Percentiles rank a stretch among this genome's conserved stretches.
phyloP scores from a whole-genome alignment of 2,329 filamentous ascomycete genomes.

The Scytalidium lignicola region DNA sequence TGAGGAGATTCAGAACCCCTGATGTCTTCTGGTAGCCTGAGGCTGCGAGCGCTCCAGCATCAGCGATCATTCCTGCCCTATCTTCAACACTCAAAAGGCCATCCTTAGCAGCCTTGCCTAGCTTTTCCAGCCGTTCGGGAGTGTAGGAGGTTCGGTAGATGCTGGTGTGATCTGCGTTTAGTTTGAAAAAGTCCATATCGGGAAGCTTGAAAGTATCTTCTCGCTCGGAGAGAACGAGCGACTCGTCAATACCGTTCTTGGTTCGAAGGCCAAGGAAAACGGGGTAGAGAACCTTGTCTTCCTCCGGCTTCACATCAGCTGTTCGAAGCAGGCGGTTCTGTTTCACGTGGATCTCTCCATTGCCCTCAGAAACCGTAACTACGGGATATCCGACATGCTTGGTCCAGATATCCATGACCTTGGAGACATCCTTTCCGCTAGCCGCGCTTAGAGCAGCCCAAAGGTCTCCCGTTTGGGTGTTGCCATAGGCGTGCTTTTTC shows the following conservation, averaged over 20 bases:
- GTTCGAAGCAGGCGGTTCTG: slow-evolving; percentile 94
- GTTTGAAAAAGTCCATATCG: slow-evolving; percentile 85
- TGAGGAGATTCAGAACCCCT: slow-evolving; percentile 76
- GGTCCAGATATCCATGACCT: slow-evolving; percentile 94
- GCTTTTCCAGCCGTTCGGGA: slow-evolving; percentile 76
- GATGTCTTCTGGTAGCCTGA: slow-evolving; percentile 94
- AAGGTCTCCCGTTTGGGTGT: slow-evolving; percentile 85
- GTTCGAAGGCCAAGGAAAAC: slow-evolving; percentile 84
- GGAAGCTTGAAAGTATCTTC: slow-evolving; percentile 74
- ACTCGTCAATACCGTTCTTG: slow-evolving; percentile 75
- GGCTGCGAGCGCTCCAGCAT: slow-evolving; percentile 82
- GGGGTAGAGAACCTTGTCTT: slow-evolving; percentile 82
- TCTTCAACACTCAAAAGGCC: slow-evolving; percentile 83
- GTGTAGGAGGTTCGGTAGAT: slow-evolving; percentile 89
- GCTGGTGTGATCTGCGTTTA: slow-evolving; percentile 91
- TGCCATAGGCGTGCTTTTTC: slow-evolving; percentile 94
- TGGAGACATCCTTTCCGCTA: slow-evolving; percentile 83
- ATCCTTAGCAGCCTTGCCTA: slow-evolving; percentile 78
- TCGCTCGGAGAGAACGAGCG: slow-evolving; percentile 63
- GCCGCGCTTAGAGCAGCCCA: slow-evolving; percentile 85
- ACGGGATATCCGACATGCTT: slow-evolving; percentile 95
- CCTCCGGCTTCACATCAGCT: slow-evolving; percentile 87
- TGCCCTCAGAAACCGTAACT: slow-evolving; percentile 75
- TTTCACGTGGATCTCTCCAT: slow-evolving; percentile 76
- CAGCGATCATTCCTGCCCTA: slow-evolving; percentile 88